Evolutionary conservation across 257 asterid genomes (phyloP).

Genomic region (Leonotis leonurus): DNA sequence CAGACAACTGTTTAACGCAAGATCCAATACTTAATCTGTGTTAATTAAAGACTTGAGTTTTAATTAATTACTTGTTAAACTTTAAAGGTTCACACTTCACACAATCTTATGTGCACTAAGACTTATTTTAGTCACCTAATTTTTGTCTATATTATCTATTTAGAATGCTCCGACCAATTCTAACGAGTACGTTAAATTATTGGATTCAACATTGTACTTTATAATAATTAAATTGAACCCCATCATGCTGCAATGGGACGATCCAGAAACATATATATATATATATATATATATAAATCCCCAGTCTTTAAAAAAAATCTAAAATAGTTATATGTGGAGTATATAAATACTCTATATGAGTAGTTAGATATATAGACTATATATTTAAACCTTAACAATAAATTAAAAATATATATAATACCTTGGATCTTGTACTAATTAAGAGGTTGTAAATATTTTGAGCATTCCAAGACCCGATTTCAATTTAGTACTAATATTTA

Average conservation of each 20-base stretch:
- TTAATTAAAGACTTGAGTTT: not conserved
- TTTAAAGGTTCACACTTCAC: not conserved
- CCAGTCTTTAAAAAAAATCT: not conserved
- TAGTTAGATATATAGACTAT: too few relatives aligned
- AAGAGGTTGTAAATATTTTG: conserved; percentile 2
- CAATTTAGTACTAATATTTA: too few relatives aligned
- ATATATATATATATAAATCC: not conserved
- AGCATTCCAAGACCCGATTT: conserved; percentile 3
- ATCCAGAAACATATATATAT: not conserved
- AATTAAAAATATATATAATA: too few relatives aligned
- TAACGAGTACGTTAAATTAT: not conserved
- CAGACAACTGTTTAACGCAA: conserved; percentile 39
- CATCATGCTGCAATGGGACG: conserved; percentile 16
- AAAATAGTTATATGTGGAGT: not conserved
- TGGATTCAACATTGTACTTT: not conserved
- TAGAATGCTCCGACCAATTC: conserved; percentile 16
- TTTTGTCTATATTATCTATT: conserved; percentile 25
- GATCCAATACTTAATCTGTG: conserved; percentile 42
- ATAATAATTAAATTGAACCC: conserved; percentile 5
- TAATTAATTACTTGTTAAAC: not conserved
- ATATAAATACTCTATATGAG: not conserved
- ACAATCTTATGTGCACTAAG: conserved; percentile 2
- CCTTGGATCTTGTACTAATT: conserved; percentile 19
- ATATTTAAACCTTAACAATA: not conserved
- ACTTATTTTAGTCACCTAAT: conserved; percentile 16